phyloP scores from a whole-genome alignment of 2,329 filamentous ascomycete genomes.

The Penicillium sp. region DNA sequence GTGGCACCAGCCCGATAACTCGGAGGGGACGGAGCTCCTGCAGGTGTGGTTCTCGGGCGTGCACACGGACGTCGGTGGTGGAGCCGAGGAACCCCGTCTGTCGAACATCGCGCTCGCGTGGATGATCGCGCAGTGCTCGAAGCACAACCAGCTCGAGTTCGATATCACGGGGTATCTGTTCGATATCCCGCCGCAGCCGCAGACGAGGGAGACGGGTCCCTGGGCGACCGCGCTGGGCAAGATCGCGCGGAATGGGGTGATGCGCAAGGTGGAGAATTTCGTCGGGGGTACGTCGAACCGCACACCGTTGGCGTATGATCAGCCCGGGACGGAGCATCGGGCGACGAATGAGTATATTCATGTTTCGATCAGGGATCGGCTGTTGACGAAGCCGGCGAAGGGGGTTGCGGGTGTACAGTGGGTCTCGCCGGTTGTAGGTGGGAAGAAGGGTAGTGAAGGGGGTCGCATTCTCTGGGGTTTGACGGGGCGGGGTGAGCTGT shows the following conservation, averaged over 20 bases:
- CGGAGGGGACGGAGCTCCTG: conserved; percentile 48
- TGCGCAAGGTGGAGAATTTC: conserved; percentile 15
- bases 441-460: not conserved
- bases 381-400: not conserved
- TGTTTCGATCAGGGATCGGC: conserved; percentile 19
- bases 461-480: not conserved
- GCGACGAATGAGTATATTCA: conserved; percentile 22
- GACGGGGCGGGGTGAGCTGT: not conserved
- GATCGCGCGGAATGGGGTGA: conserved; percentile 13
- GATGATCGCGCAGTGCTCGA: conserved; percentile 58
- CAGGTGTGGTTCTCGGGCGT: conserved; percentile 57
- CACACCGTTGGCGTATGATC: conserved; percentile 23
- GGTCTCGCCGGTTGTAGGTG: not conserved
- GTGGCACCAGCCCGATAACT: conserved; percentile 48
- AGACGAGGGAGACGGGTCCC: conserved; percentile 12
- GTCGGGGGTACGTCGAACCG: conserved; percentile 20
- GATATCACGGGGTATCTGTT: conserved; percentile 28
- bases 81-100: conserved; percentile 50
- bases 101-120: conserved; percentile 58
- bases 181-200: conserved; percentile 15
- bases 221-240: conserved; percentile 25
- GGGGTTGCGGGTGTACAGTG: not conserved
- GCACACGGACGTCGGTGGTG: conserved; percentile 53
- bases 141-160: conserved; percentile 28
- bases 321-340: not conserved